Evolutionary conservation across 2,329 filamentous ascomycete species (phyloP).

Genomic region (Alternaria gaisen): DNA sequence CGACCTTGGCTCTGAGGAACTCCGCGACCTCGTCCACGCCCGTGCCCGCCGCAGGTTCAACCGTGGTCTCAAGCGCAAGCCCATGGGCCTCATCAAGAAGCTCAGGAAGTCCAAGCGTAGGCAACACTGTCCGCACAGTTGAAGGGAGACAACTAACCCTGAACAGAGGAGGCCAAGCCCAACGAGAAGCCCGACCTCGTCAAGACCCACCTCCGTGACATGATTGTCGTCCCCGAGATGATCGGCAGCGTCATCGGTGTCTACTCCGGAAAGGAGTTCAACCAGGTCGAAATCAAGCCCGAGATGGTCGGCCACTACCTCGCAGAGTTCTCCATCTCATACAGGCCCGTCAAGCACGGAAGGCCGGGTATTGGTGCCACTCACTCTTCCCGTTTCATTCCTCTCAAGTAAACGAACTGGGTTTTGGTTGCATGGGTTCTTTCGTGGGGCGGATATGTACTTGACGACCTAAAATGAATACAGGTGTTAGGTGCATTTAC

Average conservation of each 20-base stretch:
- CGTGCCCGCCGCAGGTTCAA: conserved; percentile 99
- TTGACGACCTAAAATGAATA: conserved; percentile 53
- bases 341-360: conserved; percentile 99
- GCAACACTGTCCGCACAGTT: background rate
- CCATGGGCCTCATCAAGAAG: conserved; percentile 99
- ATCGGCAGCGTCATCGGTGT: conserved; percentile 98
- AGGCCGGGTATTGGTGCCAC: conserved; percentile 99
- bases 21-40: conserved; percentile 99
- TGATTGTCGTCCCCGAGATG: conserved; percentile 99
- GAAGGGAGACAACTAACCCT: conserved; percentile 6
- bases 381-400: conserved; percentile 99
- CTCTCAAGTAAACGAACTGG: conserved; percentile 82
- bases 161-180: conserved; percentile 60
- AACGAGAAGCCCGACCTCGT: conserved; percentile 99
- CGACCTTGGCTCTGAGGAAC: conserved; percentile 97
- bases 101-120: conserved; percentile 81
- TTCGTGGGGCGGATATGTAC: conserved; percentile 50
- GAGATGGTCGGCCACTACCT: conserved; percentile 99
- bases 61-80: conserved; percentile 99
- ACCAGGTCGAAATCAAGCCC: conserved; percentile 99
- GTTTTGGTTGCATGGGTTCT: conserved; percentile 53
- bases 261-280: conserved; percentile 99
- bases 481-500: conserved; percentile 51
- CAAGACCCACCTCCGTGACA: conserved; percentile 99
- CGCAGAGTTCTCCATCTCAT: conserved; percentile 99